A percentile compares a stretch with the other conserved stretches of the same genome.
These are phyloP conservation scores for Lactifluus volemus DNA, from an alignment of 768 basidiomycete species.

Conservation along the genomic window DNA sequence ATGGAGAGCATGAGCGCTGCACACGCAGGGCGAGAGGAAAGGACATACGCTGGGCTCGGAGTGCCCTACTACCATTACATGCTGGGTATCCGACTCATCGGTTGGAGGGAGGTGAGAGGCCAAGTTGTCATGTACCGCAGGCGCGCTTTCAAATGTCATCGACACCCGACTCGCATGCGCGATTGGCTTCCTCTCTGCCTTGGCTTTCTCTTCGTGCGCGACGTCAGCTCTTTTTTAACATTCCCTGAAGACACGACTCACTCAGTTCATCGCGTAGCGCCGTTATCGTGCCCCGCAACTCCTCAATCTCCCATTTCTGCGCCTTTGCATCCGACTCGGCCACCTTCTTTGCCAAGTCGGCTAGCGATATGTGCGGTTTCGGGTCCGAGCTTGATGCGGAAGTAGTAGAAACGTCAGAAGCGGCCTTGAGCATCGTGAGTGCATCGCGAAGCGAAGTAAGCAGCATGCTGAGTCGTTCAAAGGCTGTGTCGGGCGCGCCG, in stretches of 20 bases:
- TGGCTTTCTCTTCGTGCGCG: constrained; percentile 8
- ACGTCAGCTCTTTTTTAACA: not conserved
- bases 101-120: constrained; percentile 18
- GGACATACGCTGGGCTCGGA: not conserved
- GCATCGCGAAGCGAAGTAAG: constrained; percentile 23
- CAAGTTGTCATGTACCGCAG: not conserved
- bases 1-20: not conserved
- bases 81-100: constrained; percentile 33
- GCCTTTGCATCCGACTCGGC: constrained; percentile 20
- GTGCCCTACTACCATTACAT: not conserved
- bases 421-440: constrained; percentile 10
- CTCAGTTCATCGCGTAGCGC: constrained; percentile 52
- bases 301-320: constrained; percentile 38
- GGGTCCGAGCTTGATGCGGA: not conserved
- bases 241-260: constrained; percentile 26
- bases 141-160: not conserved
- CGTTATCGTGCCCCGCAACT: constrained; percentile 42
- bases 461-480: constrained; percentile 22
- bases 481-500: constrained; percentile 22
- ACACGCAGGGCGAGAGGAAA: not conserved
- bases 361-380: constrained; percentile 7
- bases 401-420: not conserved
- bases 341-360: constrained; percentile 10
- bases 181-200: constrained; percentile 44
- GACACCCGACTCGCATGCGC: constrained; percentile 22